Percentiles rank a stretch among this genome's conserved stretches.
Conservation (phyloP, 129 eudicot species). For the Artemisia argyi region DNA sequence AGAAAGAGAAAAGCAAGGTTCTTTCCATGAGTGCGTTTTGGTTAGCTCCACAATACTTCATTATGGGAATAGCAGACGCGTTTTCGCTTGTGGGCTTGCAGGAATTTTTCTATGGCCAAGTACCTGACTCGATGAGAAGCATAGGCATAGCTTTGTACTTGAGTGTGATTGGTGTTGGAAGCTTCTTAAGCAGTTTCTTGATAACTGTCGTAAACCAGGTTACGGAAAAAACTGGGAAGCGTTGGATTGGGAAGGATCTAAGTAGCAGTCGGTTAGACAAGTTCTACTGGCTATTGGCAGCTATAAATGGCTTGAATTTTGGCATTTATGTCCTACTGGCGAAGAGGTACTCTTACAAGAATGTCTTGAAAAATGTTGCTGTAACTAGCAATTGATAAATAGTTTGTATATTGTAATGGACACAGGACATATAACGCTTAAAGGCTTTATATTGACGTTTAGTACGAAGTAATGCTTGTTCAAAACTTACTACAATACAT, state of each 20-base stretch:
- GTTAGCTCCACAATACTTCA: conserved; percentile 32
- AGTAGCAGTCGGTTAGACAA: conserved; percentile 50
- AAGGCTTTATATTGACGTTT: too few species aligned
- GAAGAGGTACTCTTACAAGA: conserved; percentile 17
- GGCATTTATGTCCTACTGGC: conserved; percentile 37
- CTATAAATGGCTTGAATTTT: conserved; percentile 35
- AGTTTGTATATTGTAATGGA: too few species aligned
- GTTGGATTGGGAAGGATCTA: conserved; percentile 65
- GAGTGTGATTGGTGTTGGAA: conserved; percentile 35
- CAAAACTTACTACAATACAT: too few species aligned
- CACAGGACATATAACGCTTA: too few species aligned
- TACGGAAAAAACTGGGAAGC: conserved; percentile 28
- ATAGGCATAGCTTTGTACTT: conserved; percentile 9
- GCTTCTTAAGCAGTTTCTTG: conserved; percentile 31
- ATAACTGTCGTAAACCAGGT: conserved; percentile 27
- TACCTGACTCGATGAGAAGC: conserved; percentile 50
- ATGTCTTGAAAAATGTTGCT: conserved; percentile 11
- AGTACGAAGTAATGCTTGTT: too few species aligned
- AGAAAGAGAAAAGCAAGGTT: not conserved
- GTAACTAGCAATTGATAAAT: too few species aligned
- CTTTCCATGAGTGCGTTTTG: conserved; percentile 32
- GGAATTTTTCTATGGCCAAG: conserved; percentile 46
- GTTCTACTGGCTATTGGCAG: conserved; percentile 60
- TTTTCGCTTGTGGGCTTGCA: conserved; percentile 47
- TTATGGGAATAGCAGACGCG: conserved; percentile 40